Conservation (phyloP, 352 stramenopile genomes). For the Pilasporangium apinafurcum region DNA sequence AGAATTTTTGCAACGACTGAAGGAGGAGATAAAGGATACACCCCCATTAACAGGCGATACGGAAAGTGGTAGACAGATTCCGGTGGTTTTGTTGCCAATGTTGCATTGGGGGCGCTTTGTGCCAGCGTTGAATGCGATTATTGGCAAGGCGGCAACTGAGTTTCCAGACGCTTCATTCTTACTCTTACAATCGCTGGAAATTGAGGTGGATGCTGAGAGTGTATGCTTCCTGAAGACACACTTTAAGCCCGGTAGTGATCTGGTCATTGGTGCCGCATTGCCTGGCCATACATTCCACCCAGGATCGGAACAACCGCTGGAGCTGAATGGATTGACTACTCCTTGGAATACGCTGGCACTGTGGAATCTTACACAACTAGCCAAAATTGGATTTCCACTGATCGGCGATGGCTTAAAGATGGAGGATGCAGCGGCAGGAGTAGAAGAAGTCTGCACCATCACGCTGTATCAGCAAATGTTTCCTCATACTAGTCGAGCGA, state of each 20-base stretch:
- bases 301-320: slow-evolving; percentile 22
- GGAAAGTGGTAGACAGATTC: slow-evolving; percentile 5
- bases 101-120: slow-evolving; percentile 94
- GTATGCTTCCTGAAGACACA: slow-evolving; percentile 57
- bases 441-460: slow-evolving; percentile 94
- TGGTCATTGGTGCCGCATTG: slow-evolving; percentile 90
- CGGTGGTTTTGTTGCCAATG: slow-evolving; percentile 83
- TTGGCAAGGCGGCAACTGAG: slow-evolving; percentile 55
- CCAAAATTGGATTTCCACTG: slow-evolving; percentile 87
- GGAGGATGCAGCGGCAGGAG: slow-evolving; percentile 46
- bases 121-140: slow-evolving; percentile 92
- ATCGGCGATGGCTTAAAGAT: slow-evolving; percentile 82
- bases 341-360: slow-evolving; percentile 96
- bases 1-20: slow-evolving; percentile 28
- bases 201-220: slow-evolving; percentile 39
- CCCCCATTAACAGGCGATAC: too few species aligned
- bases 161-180: slow-evolving; percentile 52
- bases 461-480: slow-evolving; percentile 88
- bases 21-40: too few species aligned
- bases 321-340: slow-evolving; percentile 84
- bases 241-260: slow-evolving; percentile 59
- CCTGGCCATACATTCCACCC: slow-evolving; percentile 70
- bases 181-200: slow-evolving; percentile 91
- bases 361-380: slow-evolving; percentile 89
- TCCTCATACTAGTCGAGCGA: slow-evolving; percentile 48